Base-by-base conservation (phyloP, 2,329 filamentous ascomycete species). In the Paraphaeosphaeria minitans region DNA sequence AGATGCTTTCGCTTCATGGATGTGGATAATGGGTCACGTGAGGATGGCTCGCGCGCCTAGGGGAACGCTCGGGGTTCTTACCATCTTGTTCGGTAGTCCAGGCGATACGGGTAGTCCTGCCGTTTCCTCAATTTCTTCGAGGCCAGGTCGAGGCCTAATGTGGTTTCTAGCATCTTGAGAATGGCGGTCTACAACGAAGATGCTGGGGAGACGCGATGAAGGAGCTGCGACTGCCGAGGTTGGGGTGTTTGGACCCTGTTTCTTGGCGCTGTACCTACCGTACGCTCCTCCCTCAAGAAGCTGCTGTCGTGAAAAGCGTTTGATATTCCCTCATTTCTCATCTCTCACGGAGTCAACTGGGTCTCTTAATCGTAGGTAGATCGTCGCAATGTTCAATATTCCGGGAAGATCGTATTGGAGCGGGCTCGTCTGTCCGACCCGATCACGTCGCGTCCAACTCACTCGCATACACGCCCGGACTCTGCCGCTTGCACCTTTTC, bases 1-100 rank as follows among this genome's bases (percentile, higher is more conserved):
- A 63, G 42, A 2, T 22, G 21, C 8, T 22, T 21, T n/a, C n/a
- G n/a, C 22, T n/a, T 6, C 29, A 33, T 21, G 27, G n/a, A 37
- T 6, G 6, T 10, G 21, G 16, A 41, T 13, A 3, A 10, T 51
- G 21, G 21, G 50, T 53, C 50, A 53, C 50, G 50, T 39, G 19
- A 21, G 41, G 21, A 24, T 47, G 27, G 33, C n/a, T 53, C 29
- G 29, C 50, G 22, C 12, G 39, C 29, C 3, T 27, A 27, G 3
- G 6, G 9, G 29, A 8, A 6, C 8, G 24, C 31, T 8, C 3
- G 5, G 19, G 19, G 7, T 21, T 42, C 61, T n/a, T 69, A 93
- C 93, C 93, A 97, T 86, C 93, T 80, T 60, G 93, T 96, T 57
- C 92, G 84, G 75, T 96, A 96, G 65, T 95, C 90, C 29, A 94